Conservation (phyloP, 2,329 filamentous ascomycete species). For the Colletotrichum trifolii region DNA sequence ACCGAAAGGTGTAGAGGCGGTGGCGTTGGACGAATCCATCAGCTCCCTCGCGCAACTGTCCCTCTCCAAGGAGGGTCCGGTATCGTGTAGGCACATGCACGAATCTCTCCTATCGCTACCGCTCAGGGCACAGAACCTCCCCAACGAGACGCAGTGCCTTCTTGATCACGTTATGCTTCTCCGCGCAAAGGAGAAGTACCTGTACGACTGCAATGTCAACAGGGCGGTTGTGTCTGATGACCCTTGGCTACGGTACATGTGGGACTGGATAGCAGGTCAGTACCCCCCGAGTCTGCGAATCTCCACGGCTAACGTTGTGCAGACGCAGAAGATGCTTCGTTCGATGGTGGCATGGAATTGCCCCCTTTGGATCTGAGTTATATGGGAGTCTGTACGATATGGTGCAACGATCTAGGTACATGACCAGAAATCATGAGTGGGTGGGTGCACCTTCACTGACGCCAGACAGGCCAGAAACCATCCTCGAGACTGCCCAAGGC, state of each 20-base stretch:
- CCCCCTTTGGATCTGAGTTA: slow-evolving; percentile 78
- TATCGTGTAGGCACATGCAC: slow-evolving; percentile 67
- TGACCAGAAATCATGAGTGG: not conserved
- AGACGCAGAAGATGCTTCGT: slow-evolving; percentile 73
- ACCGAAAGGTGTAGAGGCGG: slow-evolving; percentile 38
- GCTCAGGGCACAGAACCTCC: slow-evolving; percentile 57
- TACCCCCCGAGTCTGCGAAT: slow-evolving; percentile 36
- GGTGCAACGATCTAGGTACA: slow-evolving; percentile 75
- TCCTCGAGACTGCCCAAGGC: slow-evolving; percentile 59
- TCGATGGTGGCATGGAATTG: slow-evolving; percentile 76
- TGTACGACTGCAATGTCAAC: slow-evolving; percentile 74
- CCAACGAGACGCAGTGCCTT: slow-evolving; percentile 61
- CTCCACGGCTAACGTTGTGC: slow-evolving; percentile 38
- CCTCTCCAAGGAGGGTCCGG: slow-evolving; percentile 48
- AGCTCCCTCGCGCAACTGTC: slow-evolving; percentile 50
- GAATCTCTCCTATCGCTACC: slow-evolving; percentile 63
- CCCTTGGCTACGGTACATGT: slow-evolving; percentile 80
- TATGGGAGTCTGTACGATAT: slow-evolving; percentile 78
- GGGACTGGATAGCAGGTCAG: slow-evolving; percentile 78
- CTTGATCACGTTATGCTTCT: slow-evolving; percentile 69
- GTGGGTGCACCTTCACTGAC: slow-evolving; percentile 33
- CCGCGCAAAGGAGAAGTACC: slow-evolving; percentile 70
- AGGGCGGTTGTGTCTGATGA: slow-evolving; percentile 76
- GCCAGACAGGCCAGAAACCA: slow-evolving; percentile 58
- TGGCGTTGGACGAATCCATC: slow-evolving; percentile 41